Conservation (phyloP, 176 grass and related monocot genomes). For the Zea mays region DNA sequence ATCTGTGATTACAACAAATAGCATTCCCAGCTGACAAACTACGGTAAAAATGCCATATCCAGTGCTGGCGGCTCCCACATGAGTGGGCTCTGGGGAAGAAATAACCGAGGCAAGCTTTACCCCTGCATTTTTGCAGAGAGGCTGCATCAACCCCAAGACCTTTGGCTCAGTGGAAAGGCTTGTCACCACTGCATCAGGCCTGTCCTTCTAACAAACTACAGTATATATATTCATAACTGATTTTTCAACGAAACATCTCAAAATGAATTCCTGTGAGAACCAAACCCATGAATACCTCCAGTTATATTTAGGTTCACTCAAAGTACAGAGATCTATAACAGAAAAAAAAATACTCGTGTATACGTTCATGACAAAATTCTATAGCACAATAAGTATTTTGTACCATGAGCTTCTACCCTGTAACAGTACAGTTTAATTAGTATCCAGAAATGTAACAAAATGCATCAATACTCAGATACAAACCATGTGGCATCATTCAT, state of each 20-base stretch:
- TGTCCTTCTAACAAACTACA: neutral
- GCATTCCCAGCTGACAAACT: constrained; percentile 11
- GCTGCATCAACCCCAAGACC: no score
- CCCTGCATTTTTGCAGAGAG: no score
- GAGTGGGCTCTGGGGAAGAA: no score
- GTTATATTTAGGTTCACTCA: neutral
- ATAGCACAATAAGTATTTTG: neutral
- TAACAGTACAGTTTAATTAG: constrained; percentile 9
- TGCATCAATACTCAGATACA: neutral
- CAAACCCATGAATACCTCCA: neutral
- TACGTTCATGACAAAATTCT: neutral
- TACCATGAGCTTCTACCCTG: constrained; percentile 10
- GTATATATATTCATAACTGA: neutral
- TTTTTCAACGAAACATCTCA: neutral
- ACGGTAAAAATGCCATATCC: neutral
- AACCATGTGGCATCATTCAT: neutral
- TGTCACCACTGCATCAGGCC: no score
- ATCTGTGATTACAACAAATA: constrained; percentile 8
- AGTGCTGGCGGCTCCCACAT: no score
- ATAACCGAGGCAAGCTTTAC: no score
- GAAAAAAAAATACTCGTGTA: neutral
- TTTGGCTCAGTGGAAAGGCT: no score
- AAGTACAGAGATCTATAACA: neutral
- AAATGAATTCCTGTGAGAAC: neutral
- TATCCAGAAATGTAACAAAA: neutral